Evolutionary conservation across 75 land plant genomes (phyloP).

Genomic region (Pinus tabuliformis): DNA sequence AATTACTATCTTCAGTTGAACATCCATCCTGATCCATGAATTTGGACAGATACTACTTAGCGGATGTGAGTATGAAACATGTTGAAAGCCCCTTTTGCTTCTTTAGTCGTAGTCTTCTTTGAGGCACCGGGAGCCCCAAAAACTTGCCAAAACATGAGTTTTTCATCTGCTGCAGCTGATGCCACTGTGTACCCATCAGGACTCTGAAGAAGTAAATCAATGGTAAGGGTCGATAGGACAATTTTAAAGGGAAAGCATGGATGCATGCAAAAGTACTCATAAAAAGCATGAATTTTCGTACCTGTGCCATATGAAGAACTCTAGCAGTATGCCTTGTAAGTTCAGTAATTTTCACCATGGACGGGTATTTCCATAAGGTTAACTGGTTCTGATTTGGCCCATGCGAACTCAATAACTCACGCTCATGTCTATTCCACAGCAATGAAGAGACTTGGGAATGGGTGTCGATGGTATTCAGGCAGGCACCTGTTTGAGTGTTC

Average conservation of each 20-base stretch:
- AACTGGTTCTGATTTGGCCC: conserved; percentile 81
- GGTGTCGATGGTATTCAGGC: conserved; percentile 76
- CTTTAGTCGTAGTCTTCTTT: neutral
- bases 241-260: no score
- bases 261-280: no score
- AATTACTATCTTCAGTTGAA: no score
- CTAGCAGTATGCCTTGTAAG: conserved; percentile 79
- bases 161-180: conserved; percentile 74
- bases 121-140: conserved; percentile 35
- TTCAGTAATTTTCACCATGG: conserved; percentile 75
- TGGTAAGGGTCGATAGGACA: no score
- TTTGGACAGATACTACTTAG: no score
- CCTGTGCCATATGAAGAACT: conserved; percentile 65
- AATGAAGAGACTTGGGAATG: conserved; percentile 77
- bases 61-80: no score
- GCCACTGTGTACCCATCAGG: conserved; percentile 78
- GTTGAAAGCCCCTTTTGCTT: neutral
- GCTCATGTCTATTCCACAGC: conserved; percentile 83
- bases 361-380: conserved; percentile 86
- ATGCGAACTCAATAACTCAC: conserved; percentile 85
- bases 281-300: neutral
- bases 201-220: conserved; percentile 25
- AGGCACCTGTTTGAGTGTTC: conserved; percentile 86
- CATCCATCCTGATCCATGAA: no score
- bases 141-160: conserved; percentile 66